These are phyloP conservation scores for Aciculoconidium aculeatum DNA, from an alignment of 805 yeast genomes.

Conservation along the genomic window DNA sequence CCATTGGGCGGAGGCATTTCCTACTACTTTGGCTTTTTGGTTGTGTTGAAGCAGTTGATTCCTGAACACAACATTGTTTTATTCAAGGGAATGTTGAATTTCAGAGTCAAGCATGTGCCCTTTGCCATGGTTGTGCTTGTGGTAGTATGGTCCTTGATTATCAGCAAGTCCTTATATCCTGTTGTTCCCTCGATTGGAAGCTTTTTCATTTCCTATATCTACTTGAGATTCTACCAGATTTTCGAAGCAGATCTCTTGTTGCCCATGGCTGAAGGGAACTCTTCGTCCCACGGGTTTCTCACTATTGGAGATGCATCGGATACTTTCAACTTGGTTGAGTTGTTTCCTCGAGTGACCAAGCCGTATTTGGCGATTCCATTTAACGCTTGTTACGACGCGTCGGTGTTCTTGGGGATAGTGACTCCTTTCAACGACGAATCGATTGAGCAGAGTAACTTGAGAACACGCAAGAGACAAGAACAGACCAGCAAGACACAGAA, in stretches of 20 bases:
- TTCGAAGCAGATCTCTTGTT: slow-evolving; percentile 50
- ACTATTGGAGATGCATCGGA: slow-evolving; percentile 82
- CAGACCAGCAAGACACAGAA: slow-evolving; percentile 38
- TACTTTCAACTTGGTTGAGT: slow-evolving; percentile 74
- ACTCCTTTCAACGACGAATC: slow-evolving; percentile 63
- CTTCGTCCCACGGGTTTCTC: slow-evolving; percentile 15
- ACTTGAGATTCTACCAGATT: slow-evolving; percentile 71
- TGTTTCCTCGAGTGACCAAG: slow-evolving; percentile 67
- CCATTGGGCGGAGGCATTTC: slow-evolving; percentile 52
- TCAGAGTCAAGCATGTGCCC: slow-evolving; percentile 61
- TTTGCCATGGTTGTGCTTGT: slow-evolving; percentile 35
- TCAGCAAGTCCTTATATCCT: slow-evolving; percentile 39
- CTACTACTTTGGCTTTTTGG: slow-evolving; percentile 48
- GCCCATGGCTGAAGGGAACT: slow-evolving; percentile 34
- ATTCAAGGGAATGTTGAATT: slow-evolving; percentile 38
- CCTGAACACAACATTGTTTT: slow-evolving; percentile 52
- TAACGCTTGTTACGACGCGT: slow-evolving; percentile 27
- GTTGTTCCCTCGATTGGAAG: slow-evolving; percentile 50
- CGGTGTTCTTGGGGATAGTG: slow-evolving; percentile 42
- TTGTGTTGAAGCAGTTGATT: slow-evolving; percentile 51
- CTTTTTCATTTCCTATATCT: slow-evolving; percentile 67
- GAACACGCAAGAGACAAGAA: slow-evolving; percentile 59
- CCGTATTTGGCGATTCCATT: slow-evolving; percentile 49
- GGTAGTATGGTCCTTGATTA: slow-evolving; percentile 26
- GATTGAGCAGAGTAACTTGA: slow-evolving; percentile 65